phyloP scores from a whole-genome alignment of 345 rosid genomes.

The Pistacia vera region DNA sequence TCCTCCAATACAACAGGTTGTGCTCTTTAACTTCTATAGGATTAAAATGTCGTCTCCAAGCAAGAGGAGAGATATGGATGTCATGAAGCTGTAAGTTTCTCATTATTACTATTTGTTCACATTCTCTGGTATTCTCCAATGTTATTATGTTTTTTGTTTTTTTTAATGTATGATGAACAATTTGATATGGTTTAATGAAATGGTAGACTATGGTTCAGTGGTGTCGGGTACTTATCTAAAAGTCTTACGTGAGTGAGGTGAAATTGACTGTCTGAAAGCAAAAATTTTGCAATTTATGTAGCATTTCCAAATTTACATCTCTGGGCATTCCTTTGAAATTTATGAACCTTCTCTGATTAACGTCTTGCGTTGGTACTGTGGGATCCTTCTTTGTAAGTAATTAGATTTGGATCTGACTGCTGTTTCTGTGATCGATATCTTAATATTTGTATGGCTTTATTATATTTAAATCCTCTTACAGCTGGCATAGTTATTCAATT shows the following conservation, averaged over 20 bases:
- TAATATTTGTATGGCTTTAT: not conserved
- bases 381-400: not conserved
- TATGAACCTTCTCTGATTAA: not conserved
- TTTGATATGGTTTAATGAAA: not conserved
- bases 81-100: constrained; percentile 57
- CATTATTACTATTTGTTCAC: not conserved
- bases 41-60: constrained; percentile 54
- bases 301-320: not conserved
- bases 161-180: not conserved
- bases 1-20: constrained; percentile 1
- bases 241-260: not conserved
- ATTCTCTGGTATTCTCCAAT: not conserved
- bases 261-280: not conserved
- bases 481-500: not conserved
- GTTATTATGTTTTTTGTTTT: not conserved
- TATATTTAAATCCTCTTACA: constrained; percentile 12
- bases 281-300: too few species aligned
- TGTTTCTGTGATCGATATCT: not conserved
- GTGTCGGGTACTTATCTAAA: not conserved
- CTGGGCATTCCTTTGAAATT: not conserved
- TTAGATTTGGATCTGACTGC: not conserved
- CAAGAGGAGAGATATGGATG: constrained; percentile 67
- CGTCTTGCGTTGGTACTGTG: not conserved
- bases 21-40: constrained; percentile 6
- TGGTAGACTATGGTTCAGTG: not conserved